Evolutionary conservation across 2,329 filamentous ascomycete genomes (phyloP).

Genomic region (Talaromyces rugulosus): DNA sequence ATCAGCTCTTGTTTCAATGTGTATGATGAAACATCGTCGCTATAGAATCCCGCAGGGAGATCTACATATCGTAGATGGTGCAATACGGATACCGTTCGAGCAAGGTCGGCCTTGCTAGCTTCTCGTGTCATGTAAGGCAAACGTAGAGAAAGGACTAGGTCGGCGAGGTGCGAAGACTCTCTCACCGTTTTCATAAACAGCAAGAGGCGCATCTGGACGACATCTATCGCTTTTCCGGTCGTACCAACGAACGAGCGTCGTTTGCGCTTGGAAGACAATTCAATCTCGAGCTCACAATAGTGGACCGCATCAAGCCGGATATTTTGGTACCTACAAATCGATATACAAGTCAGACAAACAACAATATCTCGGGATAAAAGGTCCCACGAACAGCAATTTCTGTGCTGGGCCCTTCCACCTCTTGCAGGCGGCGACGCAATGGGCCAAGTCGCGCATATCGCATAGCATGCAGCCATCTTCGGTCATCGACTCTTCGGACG

Average conservation of each 20-base stretch:
- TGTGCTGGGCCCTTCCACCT: conserved; percentile 63
- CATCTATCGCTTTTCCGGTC: conserved; percentile 76
- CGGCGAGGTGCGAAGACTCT: conserved; percentile 67
- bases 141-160: conserved; percentile 73
- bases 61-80: conserved; percentile 87
- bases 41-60: conserved; percentile 81
- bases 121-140: conserved; percentile 93
- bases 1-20: conserved; percentile 80
- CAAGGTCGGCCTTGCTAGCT: conserved; percentile 76
- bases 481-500: conserved; percentile 73
- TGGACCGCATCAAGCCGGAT: conserved; percentile 92
- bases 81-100: conserved; percentile 77
- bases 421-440: conserved; percentile 70
- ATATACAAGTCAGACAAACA: not conserved
- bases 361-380: not conserved
- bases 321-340: conserved; percentile 66
- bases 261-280: conserved; percentile 74
- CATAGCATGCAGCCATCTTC: conserved; percentile 88
- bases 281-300: conserved; percentile 83
- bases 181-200: conserved; percentile 79
- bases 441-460: conserved; percentile 81
- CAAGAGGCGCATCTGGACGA: conserved; percentile 68
- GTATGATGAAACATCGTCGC: conserved; percentile 70
- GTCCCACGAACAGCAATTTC: conserved; percentile 56
- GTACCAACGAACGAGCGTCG: conserved; percentile 67